Evolutionary conservation across 768 basidiomycete species (phyloP), one percentile per base, ranked within the genome.

Genomic region (Tephrocybe sp.): DNA sequence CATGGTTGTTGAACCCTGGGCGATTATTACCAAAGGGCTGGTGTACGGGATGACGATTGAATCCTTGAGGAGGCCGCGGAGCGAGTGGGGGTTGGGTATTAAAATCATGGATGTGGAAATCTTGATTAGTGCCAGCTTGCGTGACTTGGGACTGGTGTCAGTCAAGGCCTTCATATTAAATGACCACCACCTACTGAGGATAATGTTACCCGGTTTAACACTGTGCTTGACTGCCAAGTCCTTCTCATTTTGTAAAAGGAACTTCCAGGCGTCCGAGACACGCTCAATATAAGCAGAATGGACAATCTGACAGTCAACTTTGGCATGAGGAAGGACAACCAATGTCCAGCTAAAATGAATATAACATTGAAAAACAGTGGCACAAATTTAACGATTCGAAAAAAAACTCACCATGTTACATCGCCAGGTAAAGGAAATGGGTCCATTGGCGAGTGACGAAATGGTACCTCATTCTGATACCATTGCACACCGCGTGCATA

Each of bases 261-360:
- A 70, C 16, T 59, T 52, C 76, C 76, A 77, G 4, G 73, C 75
- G 5, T 69, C 63, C 16, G 63, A 63, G 12, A 69, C 59, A 14
- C 58, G 56, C 6, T 55, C 22, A 20, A 69, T 33, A n/a, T 42
- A 42, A n/a, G 52, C 30, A 11, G 51, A 55, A 31, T 78, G 73
- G 5, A 67, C 48, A 17, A 77, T 60, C 14, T 65, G 66, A n/a
- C 76, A 68, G 30, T 72, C 68, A 0, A 69, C 63, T 43, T 76
- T 66, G 32, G 61, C 58, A 14, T 66, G 62, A 2, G 71, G 64
- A 12, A 70, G 67, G 2, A 77, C 69, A 1, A 69, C 65, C 19
- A 79, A 65, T 2, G 75, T 64, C 78, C 77, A 79, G 32, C 78
- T 79, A 22, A 40, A 53, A 5, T 39, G 42, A n/a, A 5, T 45